Evolutionary conservation across 768 basidiomycete species (phyloP).

Genomic region (Tricholoma terreum): DNA sequence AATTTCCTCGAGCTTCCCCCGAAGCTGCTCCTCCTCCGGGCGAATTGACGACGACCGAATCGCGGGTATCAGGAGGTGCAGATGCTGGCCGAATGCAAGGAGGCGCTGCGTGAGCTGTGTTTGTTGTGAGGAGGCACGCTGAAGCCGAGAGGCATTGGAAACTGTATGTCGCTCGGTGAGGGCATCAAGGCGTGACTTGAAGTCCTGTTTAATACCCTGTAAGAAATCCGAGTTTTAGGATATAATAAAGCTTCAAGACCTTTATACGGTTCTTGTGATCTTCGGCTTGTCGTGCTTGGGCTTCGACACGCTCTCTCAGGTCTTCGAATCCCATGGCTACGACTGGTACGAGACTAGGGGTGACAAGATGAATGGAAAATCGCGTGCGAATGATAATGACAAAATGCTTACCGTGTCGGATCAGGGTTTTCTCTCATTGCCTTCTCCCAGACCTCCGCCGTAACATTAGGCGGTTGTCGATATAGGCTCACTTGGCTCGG

Average conservation of each 20-base stretch:
- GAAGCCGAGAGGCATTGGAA: conserved; percentile 64
- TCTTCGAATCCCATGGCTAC: conserved; percentile 82
- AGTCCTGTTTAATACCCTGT: conserved; percentile 41
- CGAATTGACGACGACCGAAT: conserved; percentile 72
- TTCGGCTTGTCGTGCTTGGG: conserved; percentile 63
- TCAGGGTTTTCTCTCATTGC: conserved; percentile 82
- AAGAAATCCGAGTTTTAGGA: background rate
- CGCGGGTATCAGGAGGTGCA: conserved; percentile 76
- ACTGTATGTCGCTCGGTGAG: conserved; percentile 63
- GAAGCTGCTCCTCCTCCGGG: conserved; percentile 76
- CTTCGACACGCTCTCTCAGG: conserved; percentile 72
- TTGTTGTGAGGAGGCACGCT: conserved; percentile 59
- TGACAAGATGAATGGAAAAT: background rate
- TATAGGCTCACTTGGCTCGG: conserved; percentile 64
- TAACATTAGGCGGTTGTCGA: conserved; percentile 67
- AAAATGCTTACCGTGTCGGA: conserved; percentile 57
- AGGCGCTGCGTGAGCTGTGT: conserved; percentile 71
- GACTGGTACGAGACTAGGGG: conserved; percentile 70
- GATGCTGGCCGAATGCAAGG: conserved; percentile 65
- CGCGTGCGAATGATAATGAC: background rate
- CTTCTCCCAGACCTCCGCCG: conserved; percentile 77
- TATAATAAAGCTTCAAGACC: conserved; percentile 27
- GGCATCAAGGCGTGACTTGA: conserved; percentile 59
- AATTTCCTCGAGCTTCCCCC: conserved; percentile 68
- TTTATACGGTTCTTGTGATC: conserved; percentile 67